Conservation (phyloP, 768 basidiomycete species). For the Suillus decipiens region DNA sequence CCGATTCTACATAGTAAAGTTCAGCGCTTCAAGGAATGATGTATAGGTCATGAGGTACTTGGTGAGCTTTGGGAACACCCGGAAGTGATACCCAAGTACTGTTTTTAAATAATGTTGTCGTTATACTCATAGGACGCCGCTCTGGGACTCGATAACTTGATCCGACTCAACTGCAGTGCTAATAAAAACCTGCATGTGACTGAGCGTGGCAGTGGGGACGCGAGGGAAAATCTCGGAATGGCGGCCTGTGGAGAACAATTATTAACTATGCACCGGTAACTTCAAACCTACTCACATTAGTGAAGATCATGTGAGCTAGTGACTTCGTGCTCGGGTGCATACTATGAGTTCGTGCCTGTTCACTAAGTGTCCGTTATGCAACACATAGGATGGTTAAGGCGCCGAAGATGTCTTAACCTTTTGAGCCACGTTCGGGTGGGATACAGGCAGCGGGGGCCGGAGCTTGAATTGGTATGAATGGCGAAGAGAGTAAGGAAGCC, state of each 20-base stretch:
- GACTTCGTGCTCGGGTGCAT: not conserved
- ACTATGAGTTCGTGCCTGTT: not conserved
- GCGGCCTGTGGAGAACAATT: not conserved
- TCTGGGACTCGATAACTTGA: not conserved
- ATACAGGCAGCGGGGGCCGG: not conserved
- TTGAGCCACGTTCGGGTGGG: not conserved
- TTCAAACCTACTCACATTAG: not conserved
- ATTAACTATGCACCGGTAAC: too few relatives aligned
- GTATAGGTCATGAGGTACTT: not conserved
- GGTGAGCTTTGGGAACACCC: not conserved
- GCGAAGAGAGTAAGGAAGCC: not conserved
- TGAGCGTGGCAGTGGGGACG: not conserved
- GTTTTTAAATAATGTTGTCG: not conserved
- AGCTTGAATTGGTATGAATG: not conserved
- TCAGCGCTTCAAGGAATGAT: not conserved
- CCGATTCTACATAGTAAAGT: not conserved
- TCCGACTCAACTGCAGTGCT: too few relatives aligned
- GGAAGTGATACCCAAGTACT: not conserved
- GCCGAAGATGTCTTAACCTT: not conserved
- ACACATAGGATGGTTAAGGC: not conserved
- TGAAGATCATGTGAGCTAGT: not conserved
- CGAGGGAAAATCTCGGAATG: not conserved
- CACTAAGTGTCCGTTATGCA: not conserved
- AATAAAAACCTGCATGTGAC: not conserved
- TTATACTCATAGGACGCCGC: not conserved